phyloP scores from a whole-genome alignment of 352 stramenopile species.

The Bremia lactucae region DNA sequence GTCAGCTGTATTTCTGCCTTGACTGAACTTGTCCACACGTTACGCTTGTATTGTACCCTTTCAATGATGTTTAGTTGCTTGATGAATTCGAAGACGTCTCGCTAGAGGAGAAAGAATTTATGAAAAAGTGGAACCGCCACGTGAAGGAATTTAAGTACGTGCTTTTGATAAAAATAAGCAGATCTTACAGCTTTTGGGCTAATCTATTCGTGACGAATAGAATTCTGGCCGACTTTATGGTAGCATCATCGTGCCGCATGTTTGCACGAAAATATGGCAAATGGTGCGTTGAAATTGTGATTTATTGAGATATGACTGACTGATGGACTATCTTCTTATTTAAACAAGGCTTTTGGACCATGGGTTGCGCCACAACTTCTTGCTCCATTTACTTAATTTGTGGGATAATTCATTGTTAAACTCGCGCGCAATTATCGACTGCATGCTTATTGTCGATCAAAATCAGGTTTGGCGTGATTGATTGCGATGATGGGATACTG shows the following conservation, averaged over 20 bases:
- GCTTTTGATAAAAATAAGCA: neutral
- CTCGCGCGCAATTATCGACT: constrained; percentile 77
- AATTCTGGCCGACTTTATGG: constrained; percentile 81
- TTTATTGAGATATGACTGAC: too few relatives aligned
- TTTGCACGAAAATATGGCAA: constrained; percentile 77
- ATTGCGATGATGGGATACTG: too few relatives aligned
- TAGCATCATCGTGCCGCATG: constrained; percentile 72
- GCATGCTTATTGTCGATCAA: constrained; percentile 80
- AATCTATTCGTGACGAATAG: too few relatives aligned
- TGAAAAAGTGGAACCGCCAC: constrained; percentile 87
- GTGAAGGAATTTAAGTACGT: constrained; percentile 62
- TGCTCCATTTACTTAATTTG: constrained; percentile 85
- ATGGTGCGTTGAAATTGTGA: constrained; percentile 38
- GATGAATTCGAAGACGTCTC: constrained; percentile 85
- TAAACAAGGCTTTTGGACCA: constrained; percentile 47
- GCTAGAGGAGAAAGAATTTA: constrained; percentile 82
- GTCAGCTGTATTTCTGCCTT: neutral
- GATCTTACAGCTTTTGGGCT: too few relatives aligned
- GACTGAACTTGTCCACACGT: too few relatives aligned
- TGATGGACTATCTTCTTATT: too few relatives aligned
- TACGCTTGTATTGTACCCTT: too few relatives aligned
- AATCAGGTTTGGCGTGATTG: constrained; percentile 21
- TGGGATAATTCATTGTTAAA: constrained; percentile 86
- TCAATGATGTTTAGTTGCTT: constrained; percentile 35
- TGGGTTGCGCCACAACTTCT: constrained; percentile 76